Conservation (phyloP, 257 asterid genomes). For the Coffea eugenioides region DNA sequence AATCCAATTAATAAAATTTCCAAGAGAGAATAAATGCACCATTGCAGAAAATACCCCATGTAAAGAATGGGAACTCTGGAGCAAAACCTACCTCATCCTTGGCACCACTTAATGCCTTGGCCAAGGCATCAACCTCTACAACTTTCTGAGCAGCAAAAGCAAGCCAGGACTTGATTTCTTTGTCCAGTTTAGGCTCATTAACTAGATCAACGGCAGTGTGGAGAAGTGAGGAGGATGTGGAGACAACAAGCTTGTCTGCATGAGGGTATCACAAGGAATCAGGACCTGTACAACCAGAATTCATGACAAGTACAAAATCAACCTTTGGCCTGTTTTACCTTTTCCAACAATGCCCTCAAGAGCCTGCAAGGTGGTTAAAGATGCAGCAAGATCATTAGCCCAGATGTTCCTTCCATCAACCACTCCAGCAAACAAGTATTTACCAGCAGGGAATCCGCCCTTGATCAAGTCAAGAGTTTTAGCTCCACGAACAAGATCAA, state of each 20-base stretch:
- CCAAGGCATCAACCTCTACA: slow-evolving; percentile 90
- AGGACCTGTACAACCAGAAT: slow-evolving; percentile 10
- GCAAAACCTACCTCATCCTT: slow-evolving; percentile 68
- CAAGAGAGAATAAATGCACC: neutral
- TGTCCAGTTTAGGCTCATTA: slow-evolving; percentile 83
- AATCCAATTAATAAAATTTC: neutral
- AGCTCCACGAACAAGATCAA: slow-evolving; percentile 86
- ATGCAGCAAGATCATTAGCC: slow-evolving; percentile 87
- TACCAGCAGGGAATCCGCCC: slow-evolving; percentile 82
- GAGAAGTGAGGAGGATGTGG: slow-evolving; percentile 85
- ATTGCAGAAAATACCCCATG: neutral
- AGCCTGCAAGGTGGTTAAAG: slow-evolving; percentile 55
- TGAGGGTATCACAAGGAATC: slow-evolving; percentile 8
- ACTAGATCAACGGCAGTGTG: slow-evolving; percentile 96
- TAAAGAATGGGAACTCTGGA: neutral
- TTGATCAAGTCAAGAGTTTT: slow-evolving; percentile 76
- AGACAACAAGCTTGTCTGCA: slow-evolving; percentile 92
- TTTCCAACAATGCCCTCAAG: slow-evolving; percentile 89
- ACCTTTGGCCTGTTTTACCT: slow-evolving; percentile 41
- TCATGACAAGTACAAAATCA: neutral
- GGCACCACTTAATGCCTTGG: slow-evolving; percentile 80
- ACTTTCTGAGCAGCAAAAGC: slow-evolving; percentile 98
- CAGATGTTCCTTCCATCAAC: slow-evolving; percentile 99
- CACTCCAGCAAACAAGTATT: slow-evolving; percentile 90
- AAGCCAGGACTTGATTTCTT: slow-evolving; percentile 91